Percentiles rank a stretch among this genome's conserved stretches.
These are phyloP conservation scores for Dalechampia spathulata DNA, from an alignment of 441 rosid species.

Conservation along the genomic window DNA sequence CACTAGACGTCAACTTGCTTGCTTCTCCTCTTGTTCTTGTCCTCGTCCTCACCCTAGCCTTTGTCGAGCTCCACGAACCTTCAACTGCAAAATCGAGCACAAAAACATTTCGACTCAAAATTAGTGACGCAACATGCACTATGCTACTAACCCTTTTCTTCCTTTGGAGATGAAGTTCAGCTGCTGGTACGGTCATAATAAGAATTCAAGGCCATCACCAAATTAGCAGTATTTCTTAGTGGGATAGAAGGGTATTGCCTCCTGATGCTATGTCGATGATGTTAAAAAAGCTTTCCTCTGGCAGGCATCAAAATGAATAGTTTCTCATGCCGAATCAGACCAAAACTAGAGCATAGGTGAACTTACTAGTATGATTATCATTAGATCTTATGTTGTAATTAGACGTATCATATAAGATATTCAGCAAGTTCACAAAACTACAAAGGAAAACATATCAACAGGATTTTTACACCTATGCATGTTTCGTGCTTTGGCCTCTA, in stretches of 20 bases:
- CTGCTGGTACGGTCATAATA: no score
- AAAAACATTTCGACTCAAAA: conserved; percentile 1
- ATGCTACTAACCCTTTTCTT: no score
- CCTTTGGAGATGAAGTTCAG: no score
- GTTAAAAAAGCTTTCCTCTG: background rate
- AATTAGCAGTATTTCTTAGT: no score
- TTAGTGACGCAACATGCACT: background rate
- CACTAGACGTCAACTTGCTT: conserved; percentile 20
- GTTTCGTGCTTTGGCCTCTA: background rate
- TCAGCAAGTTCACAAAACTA: no score
- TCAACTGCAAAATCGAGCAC: conserved; percentile 40
- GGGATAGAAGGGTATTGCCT: no score
- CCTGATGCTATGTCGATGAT: background rate
- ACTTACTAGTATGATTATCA: background rate
- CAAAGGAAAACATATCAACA: no score
- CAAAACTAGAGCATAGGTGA: background rate
- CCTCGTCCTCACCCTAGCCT: no score
- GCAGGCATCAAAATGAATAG: background rate
- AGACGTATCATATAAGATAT: no score
- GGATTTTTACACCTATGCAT: background rate
- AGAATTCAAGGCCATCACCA: no score
- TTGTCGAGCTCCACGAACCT: conserved; percentile 68
- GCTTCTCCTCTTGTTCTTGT: conserved; percentile 35
- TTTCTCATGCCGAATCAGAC: background rate
- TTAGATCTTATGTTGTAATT: no score